phyloP scores from a whole-genome alignment of 1,284 basidiomycete genomes.

The Mycena sp. region DNA sequence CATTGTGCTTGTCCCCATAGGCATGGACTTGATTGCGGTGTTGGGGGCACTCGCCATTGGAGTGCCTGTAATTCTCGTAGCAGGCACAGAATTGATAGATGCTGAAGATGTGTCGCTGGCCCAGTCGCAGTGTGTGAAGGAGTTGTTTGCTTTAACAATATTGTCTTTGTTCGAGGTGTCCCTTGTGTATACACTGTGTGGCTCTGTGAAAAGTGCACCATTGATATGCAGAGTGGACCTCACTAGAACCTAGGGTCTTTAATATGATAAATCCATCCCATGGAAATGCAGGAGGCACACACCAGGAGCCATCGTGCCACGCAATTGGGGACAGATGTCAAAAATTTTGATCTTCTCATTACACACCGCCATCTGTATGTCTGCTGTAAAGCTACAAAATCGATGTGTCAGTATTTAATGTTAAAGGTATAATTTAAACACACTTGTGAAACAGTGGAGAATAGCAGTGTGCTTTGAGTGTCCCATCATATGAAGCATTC shows the following conservation, averaged over 20 bases:
- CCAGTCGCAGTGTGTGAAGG: background rate
- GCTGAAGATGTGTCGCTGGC: background rate
- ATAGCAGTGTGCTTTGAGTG: background rate
- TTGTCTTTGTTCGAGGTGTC: background rate
- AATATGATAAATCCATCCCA: background rate
- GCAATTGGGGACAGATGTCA: background rate
- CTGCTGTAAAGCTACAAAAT: background rate
- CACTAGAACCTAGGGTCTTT: constrained; percentile 2
- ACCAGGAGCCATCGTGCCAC: constrained; percentile 6
- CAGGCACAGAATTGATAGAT: background rate
- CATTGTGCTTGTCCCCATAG: background rate
- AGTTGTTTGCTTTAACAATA: background rate
- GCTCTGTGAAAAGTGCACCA: background rate
- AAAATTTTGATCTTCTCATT: constrained; percentile 1
- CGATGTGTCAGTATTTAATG: background rate
- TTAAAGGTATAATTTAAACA: background rate
- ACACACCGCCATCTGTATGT: constrained; percentile 8
- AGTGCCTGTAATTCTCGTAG: background rate
- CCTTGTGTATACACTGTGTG: background rate
- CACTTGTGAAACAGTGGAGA: background rate
- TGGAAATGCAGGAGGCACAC: background rate
- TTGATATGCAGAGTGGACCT: background rate
- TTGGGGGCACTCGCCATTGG: background rate
- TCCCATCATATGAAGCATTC: constrained; percentile 7
- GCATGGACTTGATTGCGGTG: background rate